Evolutionary conservation across 352 stramenopile species (phyloP), one percentile per base, ranked within the genome.

Genomic region (Pythium utonaiense): DNA sequence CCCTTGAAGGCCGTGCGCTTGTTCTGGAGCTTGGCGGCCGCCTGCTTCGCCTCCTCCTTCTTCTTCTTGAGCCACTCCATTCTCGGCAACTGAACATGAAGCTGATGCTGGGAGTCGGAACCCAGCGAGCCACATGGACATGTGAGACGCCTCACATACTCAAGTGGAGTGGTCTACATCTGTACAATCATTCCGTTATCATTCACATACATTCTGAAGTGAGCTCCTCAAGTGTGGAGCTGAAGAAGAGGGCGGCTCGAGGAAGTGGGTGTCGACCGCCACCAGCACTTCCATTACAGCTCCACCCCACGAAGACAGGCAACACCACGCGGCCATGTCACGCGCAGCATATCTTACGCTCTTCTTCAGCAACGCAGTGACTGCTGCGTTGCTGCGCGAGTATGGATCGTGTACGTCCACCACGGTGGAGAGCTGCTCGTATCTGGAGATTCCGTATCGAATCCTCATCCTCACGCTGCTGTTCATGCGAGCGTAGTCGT

Each of bases 41-140:
- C 79, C 64, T 85, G 69, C 69, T 87, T 84, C 36, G 78, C 81
- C 59, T 74, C 78, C 14, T 88, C 74, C 73, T 88, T 91, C 72
- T 89, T 89, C 75, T 91, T 91, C 77, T 88, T 91, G 17, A 91
- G 70, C 81, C 81, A 91, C 19, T 63, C 61, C 54, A 69, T 64
- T 16, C 10, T 55, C 27, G 31, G 31, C 13, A 7, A 36, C 31
- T 30, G 22, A 0, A 28, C 22, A 24, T 57, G 50, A 14, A 25
- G 44, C 47, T 21, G 38, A 52, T 52, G 33, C 24, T 2, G 9
- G n/a, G 38, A 57, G 31, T 47, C 30, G 22, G 22, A 25, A 24
- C 16, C 19, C 10, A n/a, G 6, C 17, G 44, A 30, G 24, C 52
- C 53, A 67, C 25, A 62, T 36, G 27, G 28, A 12, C 14, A 36